A percentile compares a stretch with the other conserved stretches of the same genome.
These are phyloP conservation scores for Umbelopsis sp. DNA, from an alignment of 192 early-diverging fungal species.

Conservation along the genomic window DNA sequence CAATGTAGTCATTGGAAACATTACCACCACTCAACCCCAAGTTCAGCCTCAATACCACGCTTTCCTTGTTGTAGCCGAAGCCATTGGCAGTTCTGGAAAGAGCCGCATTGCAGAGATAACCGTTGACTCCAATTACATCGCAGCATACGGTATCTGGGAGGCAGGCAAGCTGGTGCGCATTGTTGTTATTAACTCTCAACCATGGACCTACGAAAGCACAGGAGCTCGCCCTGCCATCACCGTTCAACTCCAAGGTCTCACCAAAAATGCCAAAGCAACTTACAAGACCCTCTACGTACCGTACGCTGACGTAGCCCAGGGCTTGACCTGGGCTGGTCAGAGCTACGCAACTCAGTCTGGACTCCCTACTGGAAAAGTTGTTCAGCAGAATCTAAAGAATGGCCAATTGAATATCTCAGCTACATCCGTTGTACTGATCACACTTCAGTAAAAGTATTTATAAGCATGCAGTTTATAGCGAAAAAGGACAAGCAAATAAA, in stretches of 20 bases:
- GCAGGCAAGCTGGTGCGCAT: neutral
- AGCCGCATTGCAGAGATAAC: neutral
- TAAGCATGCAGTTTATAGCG: too few relatives aligned
- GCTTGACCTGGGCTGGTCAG: slow-evolving; percentile 6
- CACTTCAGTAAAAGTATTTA: neutral
- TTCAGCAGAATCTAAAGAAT: neutral
- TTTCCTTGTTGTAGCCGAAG: slow-evolving; percentile 14
- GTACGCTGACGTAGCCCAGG: neutral
- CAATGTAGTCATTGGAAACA: neutral
- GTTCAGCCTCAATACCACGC: slow-evolving; percentile 11
- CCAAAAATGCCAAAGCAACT: neutral
- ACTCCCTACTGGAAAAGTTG: neutral
- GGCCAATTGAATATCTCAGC: neutral
- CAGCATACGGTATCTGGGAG: slow-evolving; percentile 9
- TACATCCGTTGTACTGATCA: neutral
- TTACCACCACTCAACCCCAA: neutral
- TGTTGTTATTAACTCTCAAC: neutral
- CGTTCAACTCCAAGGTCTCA: slow-evolving; percentile 6
- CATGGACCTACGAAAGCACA: neutral
- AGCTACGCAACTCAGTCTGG: neutral
- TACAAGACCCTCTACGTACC: slow-evolving; percentile 6
- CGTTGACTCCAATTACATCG: neutral
- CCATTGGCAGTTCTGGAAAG: neutral
- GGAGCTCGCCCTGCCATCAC: neutral
- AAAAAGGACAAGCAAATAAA: too few relatives aligned